Conservation (phyloP, 805 yeast genomes). For the Kodamaea laetipori region DNA sequence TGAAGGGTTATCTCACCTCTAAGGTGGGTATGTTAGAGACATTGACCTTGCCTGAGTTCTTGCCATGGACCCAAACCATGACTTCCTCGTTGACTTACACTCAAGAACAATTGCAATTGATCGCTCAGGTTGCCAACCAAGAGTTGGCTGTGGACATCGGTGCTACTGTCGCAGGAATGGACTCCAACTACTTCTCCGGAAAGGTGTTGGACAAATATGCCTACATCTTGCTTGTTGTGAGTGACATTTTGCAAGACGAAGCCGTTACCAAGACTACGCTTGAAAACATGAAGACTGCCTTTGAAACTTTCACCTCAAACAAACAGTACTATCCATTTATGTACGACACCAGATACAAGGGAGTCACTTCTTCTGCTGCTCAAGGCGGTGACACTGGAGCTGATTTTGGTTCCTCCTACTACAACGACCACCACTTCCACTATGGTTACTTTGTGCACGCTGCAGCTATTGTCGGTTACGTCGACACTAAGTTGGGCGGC, state of each 20-base stretch:
- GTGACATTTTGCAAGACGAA: conserved; percentile 49
- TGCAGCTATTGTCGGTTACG: conserved; percentile 74
- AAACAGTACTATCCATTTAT: conserved; percentile 51
- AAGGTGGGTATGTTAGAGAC: conserved; percentile 40
- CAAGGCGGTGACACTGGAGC: conserved; percentile 47
- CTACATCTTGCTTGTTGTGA: conserved; percentile 52
- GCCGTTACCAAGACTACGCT: conserved; percentile 38
- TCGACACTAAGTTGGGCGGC: conserved; percentile 56
- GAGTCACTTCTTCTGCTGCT: conserved; percentile 56
- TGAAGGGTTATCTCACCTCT: conserved; percentile 48
- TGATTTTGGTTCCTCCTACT: conserved; percentile 73
- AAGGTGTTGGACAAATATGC: conserved; percentile 60
- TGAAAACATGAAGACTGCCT: conserved; percentile 44
- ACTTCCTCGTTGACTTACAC: conserved; percentile 38
- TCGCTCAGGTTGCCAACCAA: conserved; percentile 48
- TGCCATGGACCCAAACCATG: conserved; percentile 46
- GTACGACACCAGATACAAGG: conserved; percentile 58
- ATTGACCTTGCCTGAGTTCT: conserved; percentile 43
- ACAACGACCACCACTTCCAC: conserved; percentile 88
- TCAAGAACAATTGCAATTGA: conserved; percentile 42
- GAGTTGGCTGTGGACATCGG: conserved; percentile 52
- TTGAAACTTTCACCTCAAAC: conserved; percentile 42
- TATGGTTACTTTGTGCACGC: conserved; percentile 83
- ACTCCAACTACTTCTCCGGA: conserved; percentile 54
- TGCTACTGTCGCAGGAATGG: conserved; percentile 36